These are phyloP conservation scores for Trichophyton verrucosum DNA, from an alignment of 2,329 filamentous ascomycete species.

Conservation along the genomic window DNA sequence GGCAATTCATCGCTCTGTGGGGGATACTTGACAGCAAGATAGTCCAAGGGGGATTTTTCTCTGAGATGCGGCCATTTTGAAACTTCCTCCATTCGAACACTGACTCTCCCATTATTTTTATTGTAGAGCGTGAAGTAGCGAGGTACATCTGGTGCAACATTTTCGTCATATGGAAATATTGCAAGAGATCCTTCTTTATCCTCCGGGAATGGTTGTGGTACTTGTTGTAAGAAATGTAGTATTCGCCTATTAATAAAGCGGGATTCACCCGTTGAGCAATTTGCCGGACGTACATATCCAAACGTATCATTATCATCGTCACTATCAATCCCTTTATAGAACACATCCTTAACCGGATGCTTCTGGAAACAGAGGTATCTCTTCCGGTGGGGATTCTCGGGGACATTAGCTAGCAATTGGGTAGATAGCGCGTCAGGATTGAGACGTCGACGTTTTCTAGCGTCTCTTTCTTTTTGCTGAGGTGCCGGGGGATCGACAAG, in stretches of 20 bases:
- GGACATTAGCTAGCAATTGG: background rate
- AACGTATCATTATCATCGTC: conserved; percentile 18
- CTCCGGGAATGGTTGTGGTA: conserved; percentile 14
- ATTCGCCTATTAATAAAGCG: conserved; percentile 23
- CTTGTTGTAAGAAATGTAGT: conserved; percentile 19
- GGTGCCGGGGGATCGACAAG: background rate
- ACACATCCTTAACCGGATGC: conserved; percentile 30
- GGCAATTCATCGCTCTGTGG: conserved; percentile 35
- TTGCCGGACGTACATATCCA: conserved; percentile 17
- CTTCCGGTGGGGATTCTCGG: background rate
- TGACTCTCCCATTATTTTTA: conserved; percentile 16
- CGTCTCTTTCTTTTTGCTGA: conserved; percentile 17
- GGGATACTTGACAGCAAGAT: conserved; percentile 35
- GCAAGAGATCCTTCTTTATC: conserved; percentile 18
- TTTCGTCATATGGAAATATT: conserved; percentile 13
- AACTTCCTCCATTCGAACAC: conserved; percentile 19
- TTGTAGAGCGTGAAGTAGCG: conserved; percentile 22
- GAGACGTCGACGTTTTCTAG: conserved; percentile 23
- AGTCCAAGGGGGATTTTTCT: conserved; percentile 17
- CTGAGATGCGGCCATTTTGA: conserved; percentile 21
- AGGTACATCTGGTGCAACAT: background rate
- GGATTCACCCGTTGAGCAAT: conserved; percentile 18
- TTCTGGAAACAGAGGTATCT: conserved; percentile 11
- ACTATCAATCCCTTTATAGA: conserved; percentile 25
- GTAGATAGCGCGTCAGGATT: conserved; percentile 11